A percentile compares a stretch with the other conserved stretches of the same genome.
Evolutionary conservation across 768 basidiomycete genomes (phyloP).

Genomic region (Favolaschia claudopus): DNA sequence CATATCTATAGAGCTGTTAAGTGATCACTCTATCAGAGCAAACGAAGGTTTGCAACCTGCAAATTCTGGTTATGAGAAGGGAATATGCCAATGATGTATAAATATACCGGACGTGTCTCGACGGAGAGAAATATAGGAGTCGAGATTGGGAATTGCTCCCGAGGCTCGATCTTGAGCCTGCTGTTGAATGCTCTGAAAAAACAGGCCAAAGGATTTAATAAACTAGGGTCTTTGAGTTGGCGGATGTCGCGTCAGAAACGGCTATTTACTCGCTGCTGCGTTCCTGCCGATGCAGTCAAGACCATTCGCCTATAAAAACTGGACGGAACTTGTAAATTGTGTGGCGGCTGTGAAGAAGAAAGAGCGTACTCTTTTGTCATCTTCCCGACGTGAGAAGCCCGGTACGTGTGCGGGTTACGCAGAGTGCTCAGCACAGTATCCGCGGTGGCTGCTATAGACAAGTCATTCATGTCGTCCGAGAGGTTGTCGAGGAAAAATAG

Average conservation of each 20-base stretch:
- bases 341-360: conserved; percentile 18
- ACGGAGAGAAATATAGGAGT: conserved; percentile 80
- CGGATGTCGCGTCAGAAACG: not conserved
- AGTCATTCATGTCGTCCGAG: conserved; percentile 80
- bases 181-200: conserved; percentile 80
- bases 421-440: conserved; percentile 76
- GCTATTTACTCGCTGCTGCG: conserved; percentile 58
- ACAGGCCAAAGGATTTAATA: conserved; percentile 79
- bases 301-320: conserved; percentile 79
- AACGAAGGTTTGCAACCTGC: conserved; percentile 79
- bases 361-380: conserved; percentile 77
- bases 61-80: conserved; percentile 16
- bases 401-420: conserved; percentile 67
- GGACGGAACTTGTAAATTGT: conserved; percentile 6
- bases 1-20: conserved; percentile 9
- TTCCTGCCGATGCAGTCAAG: conserved; percentile 64
- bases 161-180: conserved; percentile 73
- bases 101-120: conserved; percentile 73
- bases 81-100: conserved; percentile 1
- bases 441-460: conserved; percentile 61
- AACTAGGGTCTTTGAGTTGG: conserved; percentile 42
- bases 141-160: conserved; percentile 75
- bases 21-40: conserved; percentile 77
- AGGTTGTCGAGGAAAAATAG: conserved; percentile 65
- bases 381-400: conserved; percentile 64